These are phyloP conservation scores for Stramenopiles sp. DNA, from an alignment of 352 stramenopile species.

Conservation along the genomic window DNA sequence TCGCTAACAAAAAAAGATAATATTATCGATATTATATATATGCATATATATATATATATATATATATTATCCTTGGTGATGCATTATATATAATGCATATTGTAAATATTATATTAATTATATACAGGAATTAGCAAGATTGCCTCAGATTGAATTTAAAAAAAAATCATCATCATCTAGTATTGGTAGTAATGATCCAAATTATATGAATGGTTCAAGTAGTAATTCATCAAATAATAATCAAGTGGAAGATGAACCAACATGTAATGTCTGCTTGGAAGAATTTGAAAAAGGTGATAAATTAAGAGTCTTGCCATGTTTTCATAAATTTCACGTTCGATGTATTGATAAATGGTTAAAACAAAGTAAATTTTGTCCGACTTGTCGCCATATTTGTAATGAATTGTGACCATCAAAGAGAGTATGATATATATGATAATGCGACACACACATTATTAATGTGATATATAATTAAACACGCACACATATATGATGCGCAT, in stretches of 20 bases:
- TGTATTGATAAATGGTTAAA: conserved; percentile 74
- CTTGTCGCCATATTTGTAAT: conserved; percentile 20
- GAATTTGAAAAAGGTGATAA: conserved; percentile 61
- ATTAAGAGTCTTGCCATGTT: conserved; percentile 73
- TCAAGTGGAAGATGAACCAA: conserved; percentile 38
- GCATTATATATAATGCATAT: too few relatives aligned
- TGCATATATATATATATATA: too few relatives aligned
- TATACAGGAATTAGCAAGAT: neutral
- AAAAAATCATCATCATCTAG: neutral
- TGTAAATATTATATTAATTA: neutral
- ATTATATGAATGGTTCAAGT: neutral
- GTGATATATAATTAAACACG: too few relatives aligned
- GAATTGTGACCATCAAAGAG: neutral
- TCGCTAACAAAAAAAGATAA: too few relatives aligned
- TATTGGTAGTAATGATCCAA: neutral
- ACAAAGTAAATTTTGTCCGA: conserved; percentile 67
- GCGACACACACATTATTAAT: neutral
- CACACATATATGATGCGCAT: too few relatives aligned
- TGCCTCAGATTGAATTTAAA: neutral
- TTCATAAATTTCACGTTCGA: conserved; percentile 73
- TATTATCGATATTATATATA: too few relatives aligned
- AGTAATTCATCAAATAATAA: neutral
- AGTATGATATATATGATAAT: neutral
- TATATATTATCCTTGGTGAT: too few relatives aligned
- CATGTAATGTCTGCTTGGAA: conserved; percentile 69